Percentiles rank a stretch among this genome's conserved stretches.
Conservation (phyloP, 2,329 filamentous ascomycete species). For the Pleomassaria siparia region DNA sequence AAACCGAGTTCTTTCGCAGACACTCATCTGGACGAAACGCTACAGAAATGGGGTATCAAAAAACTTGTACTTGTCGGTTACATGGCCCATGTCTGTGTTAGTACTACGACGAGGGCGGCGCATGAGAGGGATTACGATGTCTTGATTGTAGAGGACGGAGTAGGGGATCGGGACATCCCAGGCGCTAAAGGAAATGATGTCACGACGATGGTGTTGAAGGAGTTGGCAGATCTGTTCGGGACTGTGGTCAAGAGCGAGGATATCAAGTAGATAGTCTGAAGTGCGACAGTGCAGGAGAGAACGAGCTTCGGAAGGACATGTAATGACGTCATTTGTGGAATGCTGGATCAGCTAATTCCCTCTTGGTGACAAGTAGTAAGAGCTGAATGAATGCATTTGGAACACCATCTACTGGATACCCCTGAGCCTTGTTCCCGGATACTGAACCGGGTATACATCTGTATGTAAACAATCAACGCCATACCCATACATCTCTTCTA, state of each 20-base stretch:
- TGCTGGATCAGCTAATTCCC: not conserved
- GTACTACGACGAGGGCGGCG: conserved; percentile 64
- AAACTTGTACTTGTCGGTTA: conserved; percentile 66
- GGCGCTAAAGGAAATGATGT: conserved; percentile 60
- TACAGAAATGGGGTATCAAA: conserved; percentile 54
- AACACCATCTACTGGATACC: no score
- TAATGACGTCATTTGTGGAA: not conserved
- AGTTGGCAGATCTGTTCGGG: conserved; percentile 65
- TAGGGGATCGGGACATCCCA: conserved; percentile 68
- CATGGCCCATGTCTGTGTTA: conserved; percentile 67
- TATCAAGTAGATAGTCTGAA: conserved; percentile 40
- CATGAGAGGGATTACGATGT: conserved; percentile 65
- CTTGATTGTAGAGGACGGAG: conserved; percentile 60
- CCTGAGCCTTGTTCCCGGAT: no score
- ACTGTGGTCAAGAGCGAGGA: conserved; percentile 58
- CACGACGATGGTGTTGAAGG: conserved; percentile 52
- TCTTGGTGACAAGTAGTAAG: no score
- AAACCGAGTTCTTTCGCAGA: conserved; percentile 62
- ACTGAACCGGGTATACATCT: no score
- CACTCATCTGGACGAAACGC: conserved; percentile 59
- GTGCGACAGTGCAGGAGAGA: not conserved
- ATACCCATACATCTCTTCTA: not conserved
- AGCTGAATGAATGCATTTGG: no score
- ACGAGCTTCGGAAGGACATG: not conserved
- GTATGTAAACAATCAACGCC: not conserved